These are phyloP conservation scores for Solanum arcanum DNA, from an alignment of 257 asterid genomes.

Conservation along the genomic window DNA sequence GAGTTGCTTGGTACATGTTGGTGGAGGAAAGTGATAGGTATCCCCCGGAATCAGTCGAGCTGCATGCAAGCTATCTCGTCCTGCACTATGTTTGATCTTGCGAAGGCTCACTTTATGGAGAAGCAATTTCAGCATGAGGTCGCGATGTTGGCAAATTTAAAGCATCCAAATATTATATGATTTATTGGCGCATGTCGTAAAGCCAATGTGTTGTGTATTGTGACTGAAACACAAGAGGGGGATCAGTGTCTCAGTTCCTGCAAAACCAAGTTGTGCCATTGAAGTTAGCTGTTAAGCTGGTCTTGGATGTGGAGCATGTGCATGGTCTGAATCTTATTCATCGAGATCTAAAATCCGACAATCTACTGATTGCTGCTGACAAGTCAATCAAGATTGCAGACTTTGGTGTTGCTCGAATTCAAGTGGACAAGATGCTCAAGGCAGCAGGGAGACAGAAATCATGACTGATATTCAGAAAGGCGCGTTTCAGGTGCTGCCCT, in stretches of 20 bases:
- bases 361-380: constrained; percentile 84
- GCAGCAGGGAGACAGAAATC: no score
- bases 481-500: no score
- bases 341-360: constrained; percentile 56
- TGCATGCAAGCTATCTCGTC: no score
- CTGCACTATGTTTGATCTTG: no score
- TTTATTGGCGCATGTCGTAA: constrained; percentile 83
- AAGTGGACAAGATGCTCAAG: constrained; percentile 16
- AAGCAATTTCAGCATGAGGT: constrained; percentile 61
- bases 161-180: constrained; percentile 86
- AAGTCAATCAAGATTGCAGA: constrained; percentile 93
- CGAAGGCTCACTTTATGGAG: no score
- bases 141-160: constrained; percentile 62
- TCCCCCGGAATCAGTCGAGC: no score
- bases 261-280: constrained; percentile 9
- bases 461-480: constrained; percentile 16
- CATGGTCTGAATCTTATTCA: no score
- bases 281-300: no score
- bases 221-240: constrained; percentile 93
- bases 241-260: constrained; percentile 82
- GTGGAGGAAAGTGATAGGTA: no score
- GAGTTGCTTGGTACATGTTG: no score
- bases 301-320: no score
- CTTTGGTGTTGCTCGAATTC: constrained; percentile 96
- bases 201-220: constrained; percentile 94